A percentile compares a stretch with the other conserved stretches of the same genome.
phyloP scores from a whole-genome alignment of 1,284 basidiomycete genomes.

The Heterobasidion occidentale region DNA sequence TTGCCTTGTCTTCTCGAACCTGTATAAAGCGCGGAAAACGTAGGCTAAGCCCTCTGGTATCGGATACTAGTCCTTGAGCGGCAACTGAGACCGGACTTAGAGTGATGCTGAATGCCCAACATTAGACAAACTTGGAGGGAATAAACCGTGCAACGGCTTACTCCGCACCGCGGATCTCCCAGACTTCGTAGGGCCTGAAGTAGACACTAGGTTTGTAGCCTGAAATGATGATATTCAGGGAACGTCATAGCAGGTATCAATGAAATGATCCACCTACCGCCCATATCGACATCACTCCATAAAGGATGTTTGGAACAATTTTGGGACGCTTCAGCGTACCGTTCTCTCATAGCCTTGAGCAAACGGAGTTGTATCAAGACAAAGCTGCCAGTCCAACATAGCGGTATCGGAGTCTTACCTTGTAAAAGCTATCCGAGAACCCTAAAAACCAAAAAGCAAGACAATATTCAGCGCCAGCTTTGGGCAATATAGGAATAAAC shows the following conservation, averaged over 20 bases:
- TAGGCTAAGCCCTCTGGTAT: slow-evolving; percentile 67
- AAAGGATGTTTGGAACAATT: slow-evolving; percentile 53
- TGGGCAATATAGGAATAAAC: slow-evolving; percentile 1
- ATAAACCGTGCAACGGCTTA: slow-evolving; percentile 25
- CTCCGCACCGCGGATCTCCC: slow-evolving; percentile 92
- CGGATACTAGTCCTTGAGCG: slow-evolving; percentile 61
- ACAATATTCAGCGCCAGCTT: background rate
- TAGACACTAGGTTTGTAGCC: slow-evolving; percentile 78
- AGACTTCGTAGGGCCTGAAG: slow-evolving; percentile 82
- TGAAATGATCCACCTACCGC: slow-evolving; percentile 35
- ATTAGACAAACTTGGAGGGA: slow-evolving; percentile 2
- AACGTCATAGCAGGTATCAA: slow-evolving; percentile 1
- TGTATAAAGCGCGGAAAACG: slow-evolving; percentile 88
- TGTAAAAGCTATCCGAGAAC: slow-evolving; percentile 86
- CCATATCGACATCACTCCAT: slow-evolving; percentile 60
- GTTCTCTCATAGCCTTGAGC: slow-evolving; percentile 43
- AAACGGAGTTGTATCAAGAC: background rate
- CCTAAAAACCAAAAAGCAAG: slow-evolving; percentile 32
- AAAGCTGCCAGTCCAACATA: background rate
- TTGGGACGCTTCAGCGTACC: slow-evolving; percentile 60
- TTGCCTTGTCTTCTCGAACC: slow-evolving; percentile 72
- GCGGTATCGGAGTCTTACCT: slow-evolving; percentile 28
- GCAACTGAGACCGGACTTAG: slow-evolving; percentile 86
- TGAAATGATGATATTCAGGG: slow-evolving; percentile 16
- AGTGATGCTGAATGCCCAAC: slow-evolving; percentile 53